phyloP scores from a whole-genome alignment of 2,329 filamentous ascomycete species.

The Bipolaris gigantea region DNA sequence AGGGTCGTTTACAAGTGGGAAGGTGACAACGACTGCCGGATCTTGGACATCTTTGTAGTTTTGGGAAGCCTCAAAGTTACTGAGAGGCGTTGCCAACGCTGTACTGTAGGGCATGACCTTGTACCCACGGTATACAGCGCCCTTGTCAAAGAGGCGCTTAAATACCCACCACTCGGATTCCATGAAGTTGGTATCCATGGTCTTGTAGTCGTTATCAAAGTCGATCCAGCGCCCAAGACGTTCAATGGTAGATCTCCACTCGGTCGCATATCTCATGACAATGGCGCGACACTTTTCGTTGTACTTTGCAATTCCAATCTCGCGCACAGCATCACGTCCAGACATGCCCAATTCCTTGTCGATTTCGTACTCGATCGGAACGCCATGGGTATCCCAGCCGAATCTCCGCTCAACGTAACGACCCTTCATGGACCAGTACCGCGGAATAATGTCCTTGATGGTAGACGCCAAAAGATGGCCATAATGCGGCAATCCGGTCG shows the following conservation, averaged over 20 bases:
- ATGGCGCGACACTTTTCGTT: slow-evolving; percentile 90
- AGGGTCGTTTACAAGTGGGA: slow-evolving; percentile 78
- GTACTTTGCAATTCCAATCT: slow-evolving; percentile 85
- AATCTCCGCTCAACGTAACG: slow-evolving; percentile 90
- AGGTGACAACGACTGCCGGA: slow-evolving; percentile 84
- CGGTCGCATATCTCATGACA: slow-evolving; percentile 84
- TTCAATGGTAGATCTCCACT: slow-evolving; percentile 88
- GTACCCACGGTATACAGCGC: slow-evolving; percentile 84
- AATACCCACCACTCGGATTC: slow-evolving; percentile 97
- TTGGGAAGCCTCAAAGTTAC: slow-evolving; percentile 91
- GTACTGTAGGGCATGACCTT: slow-evolving; percentile 96
- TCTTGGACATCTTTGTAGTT: slow-evolving; percentile 95
- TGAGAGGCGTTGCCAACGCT: slow-evolving; percentile 82
- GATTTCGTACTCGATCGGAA: slow-evolving; percentile 96
- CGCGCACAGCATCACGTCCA: slow-evolving; percentile 80
- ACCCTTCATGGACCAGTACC: slow-evolving; percentile 98
- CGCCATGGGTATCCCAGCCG: slow-evolving; percentile 92
- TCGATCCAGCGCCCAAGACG: slow-evolving; percentile 93
- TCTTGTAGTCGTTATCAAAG: slow-evolving; percentile 98
- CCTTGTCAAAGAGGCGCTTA: slow-evolving; percentile 89
- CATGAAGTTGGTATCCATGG: slow-evolving; percentile 95
- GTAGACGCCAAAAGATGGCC: slow-evolving; percentile 85
- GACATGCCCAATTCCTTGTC: slow-evolving; percentile 93
- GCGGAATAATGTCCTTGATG: slow-evolving; percentile 94
- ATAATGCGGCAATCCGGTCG: slow-evolving; percentile 65